These are phyloP conservation scores for Pseudocercospora cruenta DNA, from an alignment of 2,329 filamentous ascomycete genomes.

Conservation along the genomic window DNA sequence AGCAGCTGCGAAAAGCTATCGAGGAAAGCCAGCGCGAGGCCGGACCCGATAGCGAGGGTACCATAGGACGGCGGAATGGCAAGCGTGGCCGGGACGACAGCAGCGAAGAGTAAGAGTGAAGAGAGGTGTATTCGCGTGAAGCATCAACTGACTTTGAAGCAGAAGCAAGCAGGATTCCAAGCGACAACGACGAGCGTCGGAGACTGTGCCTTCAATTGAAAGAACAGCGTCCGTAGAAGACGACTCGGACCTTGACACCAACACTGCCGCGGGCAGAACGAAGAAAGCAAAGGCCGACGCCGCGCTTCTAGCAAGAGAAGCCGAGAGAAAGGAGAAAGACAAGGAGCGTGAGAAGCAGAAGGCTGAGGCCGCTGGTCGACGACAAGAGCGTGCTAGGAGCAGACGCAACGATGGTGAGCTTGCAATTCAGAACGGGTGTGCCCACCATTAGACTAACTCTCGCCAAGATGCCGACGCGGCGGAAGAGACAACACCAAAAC, in stretches of 20 bases:
- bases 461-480: slow-evolving; percentile 55
- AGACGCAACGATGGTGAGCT: slow-evolving; percentile 76
- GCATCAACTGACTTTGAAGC: slow-evolving; percentile 22
- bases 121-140: background rate
- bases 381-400: slow-evolving; percentile 80
- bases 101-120: slow-evolving; percentile 80
- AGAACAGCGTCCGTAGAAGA: slow-evolving; percentile 56
- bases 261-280: slow-evolving; percentile 28
- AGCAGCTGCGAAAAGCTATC: slow-evolving; percentile 83
- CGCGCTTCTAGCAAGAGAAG: slow-evolving; percentile 60
- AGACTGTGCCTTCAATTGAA: slow-evolving; percentile 59
- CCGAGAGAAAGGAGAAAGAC: slow-evolving; percentile 64
- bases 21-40: slow-evolving; percentile 88
- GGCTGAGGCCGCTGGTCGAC: slow-evolving; percentile 74
- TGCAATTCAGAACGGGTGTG: background rate
- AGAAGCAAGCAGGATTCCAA: slow-evolving; percentile 75
- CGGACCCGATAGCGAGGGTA: slow-evolving; percentile 56
- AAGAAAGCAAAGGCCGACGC: slow-evolving; percentile 53
- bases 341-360: slow-evolving; percentile 73
- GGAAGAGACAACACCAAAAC: slow-evolving; percentile 66
- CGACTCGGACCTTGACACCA: slow-evolving; percentile 73
- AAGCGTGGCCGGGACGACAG: slow-evolving; percentile 90
- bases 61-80: slow-evolving; percentile 62
- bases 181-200: slow-evolving; percentile 80
- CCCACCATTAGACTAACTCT: slow-evolving; percentile 11